Conservation (phyloP, 768 basidiomycete species). For the Leccinum incarnatum region DNA sequence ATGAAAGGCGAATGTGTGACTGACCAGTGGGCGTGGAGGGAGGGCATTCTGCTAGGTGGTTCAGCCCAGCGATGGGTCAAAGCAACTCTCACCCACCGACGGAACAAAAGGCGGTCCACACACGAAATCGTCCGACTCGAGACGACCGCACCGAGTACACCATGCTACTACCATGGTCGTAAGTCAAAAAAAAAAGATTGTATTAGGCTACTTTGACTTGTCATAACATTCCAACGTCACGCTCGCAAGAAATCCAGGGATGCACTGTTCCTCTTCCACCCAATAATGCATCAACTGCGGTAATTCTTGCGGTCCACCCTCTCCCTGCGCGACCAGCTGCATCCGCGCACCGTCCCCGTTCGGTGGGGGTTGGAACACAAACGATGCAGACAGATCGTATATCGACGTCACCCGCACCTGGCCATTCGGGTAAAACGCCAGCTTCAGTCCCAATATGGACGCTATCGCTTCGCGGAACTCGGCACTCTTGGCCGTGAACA, state of each 20-base stretch:
- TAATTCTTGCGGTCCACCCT: constrained; percentile 71
- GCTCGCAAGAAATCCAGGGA: constrained; percentile 86
- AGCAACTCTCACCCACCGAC: too few relatives aligned
- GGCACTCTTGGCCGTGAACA: constrained; percentile 79
- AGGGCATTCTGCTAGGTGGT: too few relatives aligned
- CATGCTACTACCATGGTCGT: not conserved
- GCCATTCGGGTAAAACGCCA: constrained; percentile 89
- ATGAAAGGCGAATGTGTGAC: too few relatives aligned
- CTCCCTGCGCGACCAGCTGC: constrained; percentile 73
- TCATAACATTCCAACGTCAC: constrained; percentile 89
- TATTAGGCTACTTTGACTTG: constrained; percentile 47
- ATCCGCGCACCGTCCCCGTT: constrained; percentile 49
- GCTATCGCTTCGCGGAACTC: constrained; percentile 92
- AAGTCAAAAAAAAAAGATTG: too few relatives aligned
- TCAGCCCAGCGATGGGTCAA: too few relatives aligned
- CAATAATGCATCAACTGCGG: constrained; percentile 79
- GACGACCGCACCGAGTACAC: too few relatives aligned
- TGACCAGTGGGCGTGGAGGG: too few relatives aligned
- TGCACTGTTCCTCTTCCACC: constrained; percentile 82
- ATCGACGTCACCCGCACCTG: constrained; percentile 88
- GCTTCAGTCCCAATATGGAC: constrained; percentile 85
- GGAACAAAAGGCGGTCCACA: too few relatives aligned
- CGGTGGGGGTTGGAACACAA: constrained; percentile 72
- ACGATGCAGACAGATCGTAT: constrained; percentile 83
- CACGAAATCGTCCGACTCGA: too few relatives aligned